Evolutionary conservation across 1,284 basidiomycete species (phyloP), one percentile per base, ranked within the genome.

Genomic region (Microbotryum lychnidis-dioicae): DNA sequence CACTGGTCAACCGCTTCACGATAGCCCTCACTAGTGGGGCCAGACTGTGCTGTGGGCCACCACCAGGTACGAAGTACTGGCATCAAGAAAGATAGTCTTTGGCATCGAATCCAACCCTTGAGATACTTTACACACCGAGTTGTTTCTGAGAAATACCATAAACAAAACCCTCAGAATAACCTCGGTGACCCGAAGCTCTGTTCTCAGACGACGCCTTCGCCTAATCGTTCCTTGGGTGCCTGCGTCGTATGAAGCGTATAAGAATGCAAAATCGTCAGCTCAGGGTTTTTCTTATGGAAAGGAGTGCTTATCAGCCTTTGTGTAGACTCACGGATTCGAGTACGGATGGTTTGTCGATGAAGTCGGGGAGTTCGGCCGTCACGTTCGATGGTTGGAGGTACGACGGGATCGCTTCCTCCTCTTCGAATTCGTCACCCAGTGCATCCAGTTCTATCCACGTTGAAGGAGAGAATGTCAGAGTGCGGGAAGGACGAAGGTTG

Each of bases 341-440:
- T n/a, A 78, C 65, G 1, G 91, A 91, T 31, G 87, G 78, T 62
- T 91, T 85, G 72, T 96, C 91, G 20, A 93, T 79, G 74, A 94
- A 92, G 74, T 94, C 91, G 52, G 92, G 92, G 37, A 83, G 50
- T 37, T 69, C 64, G 46, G 63, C 83, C 72, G 88, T 88, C 74
- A 85, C 87, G 56, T 91, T 78, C 73, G 92, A 90, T 27, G 37
- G 37, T 6, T 84, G 78, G 3, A 96, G 80, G 76, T 96, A 96
- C 3, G 87, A 89, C 2, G 88, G 78, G 1, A 86, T 86, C 72
- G 91, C 91, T 60, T 91, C 89, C 69, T 93, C 91, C 58, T 83
- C 87, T 27, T 79, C 74, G 2, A 79, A 77, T 69, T 94, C 92
- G 54, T 92, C 77, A 23, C 84, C 85, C 37, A 96, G 78, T 2